Base-by-base conservation (phyloP, 2,329 filamentous ascomycete genomes). In the Diaporthe batatas region DNA sequence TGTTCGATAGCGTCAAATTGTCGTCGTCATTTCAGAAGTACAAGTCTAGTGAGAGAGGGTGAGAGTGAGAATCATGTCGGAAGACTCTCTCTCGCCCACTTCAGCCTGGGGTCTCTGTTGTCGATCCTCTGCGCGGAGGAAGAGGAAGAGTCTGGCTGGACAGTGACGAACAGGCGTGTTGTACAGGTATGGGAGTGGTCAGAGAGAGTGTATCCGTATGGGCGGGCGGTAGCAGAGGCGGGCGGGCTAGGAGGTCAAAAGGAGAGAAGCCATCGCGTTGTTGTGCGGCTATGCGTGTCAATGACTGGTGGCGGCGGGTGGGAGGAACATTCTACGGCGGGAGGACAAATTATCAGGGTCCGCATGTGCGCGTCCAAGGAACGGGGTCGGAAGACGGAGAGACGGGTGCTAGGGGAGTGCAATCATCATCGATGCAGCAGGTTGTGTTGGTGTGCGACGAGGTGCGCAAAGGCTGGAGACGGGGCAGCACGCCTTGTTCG, bases 361-460 rank as follows among this genome's bases (percentile, higher is more conserved):
- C 49, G 49, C 49, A 68, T 42, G 51, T 42, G 47, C 36, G 49
- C 25, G 18, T 42, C 23, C 51, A 57, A 29, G 67, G 51, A 42
- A 68, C 59, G 39, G 59, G 36, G 36, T 64, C 59, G 42, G 51
- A 44, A 34, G 51, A 39, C 42, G 67, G 53, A 34, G 21, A 57
- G 36, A 39, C 23, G 32, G 51, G 67, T 32, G 18, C 64, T 58
- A 70, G 47, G 34, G 68, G 36, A 65, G 54, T 70, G 68, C 68
- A 70, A 59, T 70, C 68, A 70, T 70, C 68, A 70, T 70, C 68
- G 68, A 70, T 70, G 54, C 54, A 65, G 59, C 54, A 58, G 29
- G 39, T 51, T 59, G 29, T 70, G 51, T 21, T 68, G 23, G 49
- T 49, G 68, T 51, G 51, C 59, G 59, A 65, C 18, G 42, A 65